Conservation (phyloP, 345 rosid genomes). For the Zanthoxylum bungeanum region DNA sequence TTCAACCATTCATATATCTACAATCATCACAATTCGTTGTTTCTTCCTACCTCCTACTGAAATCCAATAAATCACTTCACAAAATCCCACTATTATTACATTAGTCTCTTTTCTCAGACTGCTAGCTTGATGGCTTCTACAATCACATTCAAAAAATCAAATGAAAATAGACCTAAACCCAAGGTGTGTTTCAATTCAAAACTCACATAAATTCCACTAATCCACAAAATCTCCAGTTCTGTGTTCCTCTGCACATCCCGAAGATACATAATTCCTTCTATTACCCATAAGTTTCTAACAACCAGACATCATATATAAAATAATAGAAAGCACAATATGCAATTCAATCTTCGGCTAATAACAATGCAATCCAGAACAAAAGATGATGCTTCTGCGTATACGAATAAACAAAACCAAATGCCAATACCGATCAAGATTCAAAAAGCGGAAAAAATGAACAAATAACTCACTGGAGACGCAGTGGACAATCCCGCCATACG, state of each 20-base stretch:
- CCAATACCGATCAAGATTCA: conserved; percentile 8
- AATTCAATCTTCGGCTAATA: not conserved
- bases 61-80: not conserved
- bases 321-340: no score
- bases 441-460: not conserved
- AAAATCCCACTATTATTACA: no score
- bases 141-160: not conserved
- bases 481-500: conserved; percentile 92
- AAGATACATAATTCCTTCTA: not conserved
- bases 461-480: conserved; percentile 81
- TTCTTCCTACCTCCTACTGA: not conserved
- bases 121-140: not conserved
- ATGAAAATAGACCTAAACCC: not conserved
- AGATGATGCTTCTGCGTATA: not conserved
- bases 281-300: conserved; percentile 8
- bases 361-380: not conserved
- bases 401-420: not conserved
- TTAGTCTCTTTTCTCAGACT: not conserved
- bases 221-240: not conserved
- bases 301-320: conserved; percentile 20
- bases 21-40: not conserved
- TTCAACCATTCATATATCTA: not conserved
- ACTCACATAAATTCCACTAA: not conserved
- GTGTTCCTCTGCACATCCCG: not conserved
- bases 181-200: not conserved